Percentiles rank a stretch among this genome's conserved stretches.
Conservation (phyloP, 768 basidiomycete species). For the Auriculariales sp. region DNA sequence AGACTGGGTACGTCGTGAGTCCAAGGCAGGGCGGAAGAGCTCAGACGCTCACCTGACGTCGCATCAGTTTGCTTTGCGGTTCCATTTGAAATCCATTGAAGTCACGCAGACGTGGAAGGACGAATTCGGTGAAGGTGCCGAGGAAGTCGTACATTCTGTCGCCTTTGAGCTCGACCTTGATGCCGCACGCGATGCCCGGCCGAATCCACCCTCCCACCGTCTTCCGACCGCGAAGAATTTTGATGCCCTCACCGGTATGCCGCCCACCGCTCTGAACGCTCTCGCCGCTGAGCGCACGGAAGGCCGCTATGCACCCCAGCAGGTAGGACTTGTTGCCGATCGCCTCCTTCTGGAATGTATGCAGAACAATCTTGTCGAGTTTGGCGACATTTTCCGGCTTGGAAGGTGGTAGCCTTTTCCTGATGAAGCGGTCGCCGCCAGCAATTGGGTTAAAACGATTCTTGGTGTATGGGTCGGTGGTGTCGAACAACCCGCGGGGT, state of each 20-base stretch:
- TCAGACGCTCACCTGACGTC: too few relatives aligned
- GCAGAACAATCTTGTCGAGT: slow-evolving; percentile 75
- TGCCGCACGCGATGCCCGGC: slow-evolving; percentile 67
- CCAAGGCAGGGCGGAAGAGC: too few relatives aligned
- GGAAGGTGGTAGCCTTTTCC: slow-evolving; percentile 52
- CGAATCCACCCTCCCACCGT: slow-evolving; percentile 72
- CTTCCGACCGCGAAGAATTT: slow-evolving; percentile 58
- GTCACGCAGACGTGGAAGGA: slow-evolving; percentile 85
- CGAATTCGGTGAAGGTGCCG: slow-evolving; percentile 77
- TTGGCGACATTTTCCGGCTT: slow-evolving; percentile 52
- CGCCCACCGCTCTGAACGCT: slow-evolving; percentile 58
- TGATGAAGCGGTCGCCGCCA: slow-evolving; percentile 46
- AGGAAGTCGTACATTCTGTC: slow-evolving; percentile 93
- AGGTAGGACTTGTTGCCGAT: slow-evolving; percentile 55
- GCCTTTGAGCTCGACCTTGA: slow-evolving; percentile 81
- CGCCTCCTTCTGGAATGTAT: slow-evolving; percentile 76
- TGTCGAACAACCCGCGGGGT: slow-evolving; percentile 59
- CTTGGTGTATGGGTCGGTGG: slow-evolving; percentile 67
- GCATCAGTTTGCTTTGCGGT: slow-evolving; percentile 45
- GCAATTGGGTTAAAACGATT: slow-evolving; percentile 63
- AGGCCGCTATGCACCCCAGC: slow-evolving; percentile 73
- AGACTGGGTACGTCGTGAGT: slow-evolving; percentile 58
- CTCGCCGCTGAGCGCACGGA: slow-evolving; percentile 80
- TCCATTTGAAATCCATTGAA: slow-evolving; percentile 75
- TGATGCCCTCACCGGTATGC: slow-evolving; percentile 56